Percentiles rank a stretch among this genome's conserved stretches.
Conservation (phyloP, 495 filamentous ascomycete species). For the Staphylotrichum longicolle region DNA sequence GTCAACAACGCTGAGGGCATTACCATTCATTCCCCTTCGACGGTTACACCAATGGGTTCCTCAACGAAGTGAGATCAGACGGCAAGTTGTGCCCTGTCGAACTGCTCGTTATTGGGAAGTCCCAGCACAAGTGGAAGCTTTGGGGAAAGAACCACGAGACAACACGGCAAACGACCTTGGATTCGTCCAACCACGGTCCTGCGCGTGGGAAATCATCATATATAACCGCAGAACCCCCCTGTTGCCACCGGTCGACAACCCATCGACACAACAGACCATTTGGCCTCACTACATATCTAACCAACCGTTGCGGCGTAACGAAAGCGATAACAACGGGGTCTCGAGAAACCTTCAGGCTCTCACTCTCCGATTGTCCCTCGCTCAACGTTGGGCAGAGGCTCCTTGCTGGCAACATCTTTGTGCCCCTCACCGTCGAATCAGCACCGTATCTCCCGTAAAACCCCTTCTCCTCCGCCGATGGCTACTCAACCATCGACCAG, state of each 20-base stretch:
- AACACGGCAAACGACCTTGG: conserved; percentile 1
- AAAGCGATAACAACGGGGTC: too few species aligned
- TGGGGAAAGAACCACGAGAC: conserved; percentile 4
- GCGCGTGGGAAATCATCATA: not conserved
- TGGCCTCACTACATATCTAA: not conserved
- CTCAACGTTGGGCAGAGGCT: too few species aligned
- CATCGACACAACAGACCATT: not conserved
- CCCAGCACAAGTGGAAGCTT: conserved; percentile 2
- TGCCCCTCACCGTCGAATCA: too few species aligned
- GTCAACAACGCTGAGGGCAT: not conserved
- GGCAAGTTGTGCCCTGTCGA: not conserved
- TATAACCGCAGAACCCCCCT: too few species aligned
- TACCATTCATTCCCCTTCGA: conserved; percentile 2
- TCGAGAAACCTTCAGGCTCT: too few species aligned
- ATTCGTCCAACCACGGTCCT: conserved; percentile 13
- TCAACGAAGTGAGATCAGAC: conserved; percentile 15
- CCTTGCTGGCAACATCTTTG: too few species aligned
- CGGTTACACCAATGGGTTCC: conserved; percentile 24
- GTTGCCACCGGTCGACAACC: not conserved
- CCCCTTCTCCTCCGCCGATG: too few species aligned
- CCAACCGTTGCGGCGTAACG: too few species aligned
- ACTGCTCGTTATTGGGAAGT: conserved; percentile 5
- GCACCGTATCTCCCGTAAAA: too few species aligned
- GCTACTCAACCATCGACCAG: too few species aligned
- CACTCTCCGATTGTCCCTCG: too few species aligned